Percentiles rank a stretch among this genome's conserved stretches.
Evolutionary conservation across 495 filamentous ascomycete species (phyloP).

Genomic region (Letharia lupina): DNA sequence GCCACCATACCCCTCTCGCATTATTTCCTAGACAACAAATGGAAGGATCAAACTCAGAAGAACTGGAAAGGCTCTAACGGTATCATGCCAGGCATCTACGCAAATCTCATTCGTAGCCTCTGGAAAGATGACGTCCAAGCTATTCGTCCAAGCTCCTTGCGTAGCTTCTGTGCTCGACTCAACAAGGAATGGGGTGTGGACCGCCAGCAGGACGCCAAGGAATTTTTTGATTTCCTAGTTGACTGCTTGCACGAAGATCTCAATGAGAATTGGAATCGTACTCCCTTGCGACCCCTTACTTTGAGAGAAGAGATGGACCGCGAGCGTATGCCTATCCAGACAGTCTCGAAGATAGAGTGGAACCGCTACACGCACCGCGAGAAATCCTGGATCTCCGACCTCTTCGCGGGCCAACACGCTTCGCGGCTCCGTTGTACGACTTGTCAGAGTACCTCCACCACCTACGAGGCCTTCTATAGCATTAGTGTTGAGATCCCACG

Average conservation of each 20-base stretch:
- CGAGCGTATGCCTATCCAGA: conserved; percentile 51
- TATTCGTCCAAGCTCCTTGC: conserved; percentile 45
- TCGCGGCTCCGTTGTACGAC: conserved; percentile 55
- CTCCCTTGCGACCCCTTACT: conserved; percentile 50
- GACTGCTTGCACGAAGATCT: conserved; percentile 69
- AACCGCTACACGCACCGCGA: conserved; percentile 59
- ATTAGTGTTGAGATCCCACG: conserved; percentile 60
- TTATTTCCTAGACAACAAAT: conserved; percentile 55
- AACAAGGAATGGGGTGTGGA: conserved; percentile 53
- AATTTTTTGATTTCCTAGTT: conserved; percentile 66
- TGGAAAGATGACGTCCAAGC: conserved; percentile 63
- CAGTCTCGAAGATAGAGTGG: conserved; percentile 60
- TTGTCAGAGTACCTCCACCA: conserved; percentile 59
- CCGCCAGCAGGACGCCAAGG: conserved; percentile 69
- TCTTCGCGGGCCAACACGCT: conserved; percentile 65
- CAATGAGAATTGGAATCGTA: conserved; percentile 55
- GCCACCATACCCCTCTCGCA: conserved; percentile 62
- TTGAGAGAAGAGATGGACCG: conserved; percentile 53
- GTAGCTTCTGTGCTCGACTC: conserved; percentile 49
- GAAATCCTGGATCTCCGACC: conserved; percentile 54
- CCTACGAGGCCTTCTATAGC: conserved; percentile 63
- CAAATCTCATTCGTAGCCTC: conserved; percentile 64
- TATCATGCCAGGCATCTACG: conserved; percentile 65
- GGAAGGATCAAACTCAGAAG: conserved; percentile 49
- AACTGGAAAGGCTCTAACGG: conserved; percentile 69